A percentile compares a stretch with the other conserved stretches of the same genome.
Conservation (phyloP, 768 basidiomycete genomes). For the Dendrothele bispora region DNA sequence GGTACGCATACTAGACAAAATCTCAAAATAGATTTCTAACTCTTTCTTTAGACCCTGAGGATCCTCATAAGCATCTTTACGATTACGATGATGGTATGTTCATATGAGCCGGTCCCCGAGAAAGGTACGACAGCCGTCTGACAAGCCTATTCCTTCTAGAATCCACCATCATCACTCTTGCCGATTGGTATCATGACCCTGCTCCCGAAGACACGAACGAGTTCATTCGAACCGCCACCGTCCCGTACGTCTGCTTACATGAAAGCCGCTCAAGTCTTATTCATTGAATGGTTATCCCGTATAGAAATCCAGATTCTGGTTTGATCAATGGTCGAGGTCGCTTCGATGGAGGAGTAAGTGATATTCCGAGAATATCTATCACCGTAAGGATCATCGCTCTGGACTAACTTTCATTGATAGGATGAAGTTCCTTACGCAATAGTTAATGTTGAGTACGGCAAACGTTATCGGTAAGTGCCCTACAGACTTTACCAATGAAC, state of each 20-base stretch:
- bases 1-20: too few relatives aligned
- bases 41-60: slow-evolving; percentile 26
- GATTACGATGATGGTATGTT: slow-evolving; percentile 37
- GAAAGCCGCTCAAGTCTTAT: slow-evolving; percentile 7
- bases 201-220: too few relatives aligned
- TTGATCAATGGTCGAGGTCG: slow-evolving; percentile 57
- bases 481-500: too few relatives aligned
- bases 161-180: slow-evolving; percentile 46
- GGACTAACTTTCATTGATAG: too few relatives aligned
- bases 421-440: slow-evolving; percentile 35
- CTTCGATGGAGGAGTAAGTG: slow-evolving; percentile 8
- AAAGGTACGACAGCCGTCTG: too few relatives aligned
- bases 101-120: too few relatives aligned
- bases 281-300: too few relatives aligned
- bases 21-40: too few relatives aligned
- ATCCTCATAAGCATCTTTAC: slow-evolving; percentile 24
- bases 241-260: slow-evolving; percentile 9
- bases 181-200: slow-evolving; percentile 55
- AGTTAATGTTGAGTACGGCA: slow-evolving; percentile 38
- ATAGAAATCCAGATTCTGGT: slow-evolving; percentile 43
- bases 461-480: slow-evolving; percentile 55
- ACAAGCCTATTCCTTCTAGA: too few relatives aligned
- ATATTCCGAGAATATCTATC: not conserved
- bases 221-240: not conserved
- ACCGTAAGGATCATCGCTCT: not conserved